Evolutionary conservation across 495 filamentous ascomycete species (phyloP).

Genomic region (Trichoderma virens): DNA sequence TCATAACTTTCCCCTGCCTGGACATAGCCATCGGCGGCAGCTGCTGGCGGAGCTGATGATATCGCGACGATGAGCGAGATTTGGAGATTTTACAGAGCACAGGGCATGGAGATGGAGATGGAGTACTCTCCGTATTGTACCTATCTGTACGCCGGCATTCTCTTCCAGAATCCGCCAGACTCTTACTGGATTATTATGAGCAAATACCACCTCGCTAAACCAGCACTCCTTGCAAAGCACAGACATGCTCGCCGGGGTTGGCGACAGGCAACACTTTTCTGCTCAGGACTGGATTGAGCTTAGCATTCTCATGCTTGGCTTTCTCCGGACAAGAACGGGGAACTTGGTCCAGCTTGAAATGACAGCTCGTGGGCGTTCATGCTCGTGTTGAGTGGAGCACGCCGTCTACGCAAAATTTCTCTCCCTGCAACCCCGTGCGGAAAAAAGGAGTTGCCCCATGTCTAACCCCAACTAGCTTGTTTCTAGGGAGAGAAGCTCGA

Average conservation of each 20-base stretch:
- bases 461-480: neutral
- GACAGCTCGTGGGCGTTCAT: neutral
- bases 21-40: neutral
- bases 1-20: neutral
- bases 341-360: neutral
- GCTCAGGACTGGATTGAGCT: neutral
- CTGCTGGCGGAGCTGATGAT: neutral
- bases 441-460: neutral
- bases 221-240: neutral
- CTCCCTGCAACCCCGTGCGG: slow-evolving; percentile 2
- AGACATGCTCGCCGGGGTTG: neutral
- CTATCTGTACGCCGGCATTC: neutral
- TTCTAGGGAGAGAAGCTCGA: neutral
- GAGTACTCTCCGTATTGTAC: no score
- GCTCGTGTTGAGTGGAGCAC: slow-evolving; percentile 1
- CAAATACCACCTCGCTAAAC: neutral
- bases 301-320: neutral
- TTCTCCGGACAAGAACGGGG: neutral
- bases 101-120: neutral
- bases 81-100: neutral
- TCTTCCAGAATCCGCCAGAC: neutral
- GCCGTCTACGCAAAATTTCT: neutral
- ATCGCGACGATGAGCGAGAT: neutral
- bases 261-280: neutral
- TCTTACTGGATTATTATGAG: neutral